Evolutionary conservation across 306 rosid species (phyloP).

Genomic region (Quercus rubra): DNA sequence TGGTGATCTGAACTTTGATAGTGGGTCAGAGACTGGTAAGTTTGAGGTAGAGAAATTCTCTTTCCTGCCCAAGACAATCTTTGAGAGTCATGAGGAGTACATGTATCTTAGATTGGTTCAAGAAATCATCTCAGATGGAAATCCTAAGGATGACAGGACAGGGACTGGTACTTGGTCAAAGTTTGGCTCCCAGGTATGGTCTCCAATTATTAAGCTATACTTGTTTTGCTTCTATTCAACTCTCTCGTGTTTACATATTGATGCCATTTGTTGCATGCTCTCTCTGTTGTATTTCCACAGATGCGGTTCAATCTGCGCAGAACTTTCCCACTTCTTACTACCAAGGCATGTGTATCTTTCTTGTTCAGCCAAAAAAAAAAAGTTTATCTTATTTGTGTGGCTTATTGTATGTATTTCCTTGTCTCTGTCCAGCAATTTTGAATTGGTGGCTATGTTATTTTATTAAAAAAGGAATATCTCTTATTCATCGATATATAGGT

Average conservation of each 20-base stretch:
- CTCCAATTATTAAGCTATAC: constrained; percentile 14
- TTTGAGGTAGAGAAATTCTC: constrained; percentile 70
- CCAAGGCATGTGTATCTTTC: constrained; percentile 60
- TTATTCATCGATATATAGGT: constrained; percentile 12
- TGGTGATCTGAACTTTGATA: constrained; percentile 33
- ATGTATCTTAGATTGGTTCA: constrained; percentile 70
- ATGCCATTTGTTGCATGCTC: constrained; percentile 9
- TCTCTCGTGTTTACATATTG: background rate
- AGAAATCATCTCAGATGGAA: constrained; percentile 80
- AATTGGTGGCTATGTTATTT: background rate
- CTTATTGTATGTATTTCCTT: background rate
- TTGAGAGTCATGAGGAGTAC: constrained; percentile 85
- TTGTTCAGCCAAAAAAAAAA: background rate
- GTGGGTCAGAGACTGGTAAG: constrained; percentile 33
- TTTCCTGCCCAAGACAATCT: constrained; percentile 81
- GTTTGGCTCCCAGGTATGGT: constrained; percentile 89
- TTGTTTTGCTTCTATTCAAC: constrained; percentile 12
- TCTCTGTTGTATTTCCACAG: constrained; percentile 37
- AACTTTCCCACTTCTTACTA: constrained; percentile 88
- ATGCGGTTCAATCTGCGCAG: constrained; percentile 86
- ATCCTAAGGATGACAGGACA: constrained; percentile 81
- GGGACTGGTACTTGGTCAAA: constrained; percentile 94
- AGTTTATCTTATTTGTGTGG: background rate
- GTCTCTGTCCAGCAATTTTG: constrained; percentile 4
- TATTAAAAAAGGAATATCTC: constrained; percentile 9